Evolutionary conservation across 441 rosid genomes (phyloP).

Genomic region (Erodium trifolium): DNA sequence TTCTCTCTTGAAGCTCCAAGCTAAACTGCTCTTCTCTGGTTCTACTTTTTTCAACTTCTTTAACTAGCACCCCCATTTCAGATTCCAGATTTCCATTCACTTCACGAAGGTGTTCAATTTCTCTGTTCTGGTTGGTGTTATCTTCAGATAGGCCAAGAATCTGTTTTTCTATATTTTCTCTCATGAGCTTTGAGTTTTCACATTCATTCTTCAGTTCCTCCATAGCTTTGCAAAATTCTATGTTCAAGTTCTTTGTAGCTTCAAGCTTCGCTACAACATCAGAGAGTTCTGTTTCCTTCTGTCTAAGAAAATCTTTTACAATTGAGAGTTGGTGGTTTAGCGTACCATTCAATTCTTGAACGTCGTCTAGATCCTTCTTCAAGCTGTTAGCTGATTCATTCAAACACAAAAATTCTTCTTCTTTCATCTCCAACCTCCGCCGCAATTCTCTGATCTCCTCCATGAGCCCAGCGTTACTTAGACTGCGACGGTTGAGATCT

Average conservation of each 20-base stretch:
- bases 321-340: slow-evolving; percentile 40
- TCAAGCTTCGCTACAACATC: slow-evolving; percentile 56
- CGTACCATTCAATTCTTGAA: slow-evolving; percentile 41
- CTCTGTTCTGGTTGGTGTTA: slow-evolving; percentile 35
- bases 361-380: slow-evolving; percentile 45
- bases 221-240: slow-evolving; percentile 38
- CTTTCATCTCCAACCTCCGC: slow-evolving; percentile 43
- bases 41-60: slow-evolving; percentile 47
- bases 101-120: slow-evolving; percentile 43
- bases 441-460: slow-evolving; percentile 39
- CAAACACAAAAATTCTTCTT: slow-evolving; percentile 39
- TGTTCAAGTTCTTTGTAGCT: slow-evolving; percentile 39
- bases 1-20: slow-evolving; percentile 53
- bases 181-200: slow-evolving; percentile 36
- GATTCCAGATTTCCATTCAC: slow-evolving; percentile 45
- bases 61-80: slow-evolving; percentile 31
- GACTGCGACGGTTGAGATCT: slow-evolving; percentile 30
- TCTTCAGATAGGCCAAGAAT: slow-evolving; percentile 34
- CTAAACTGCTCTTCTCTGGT: slow-evolving; percentile 42
- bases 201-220: slow-evolving; percentile 55
- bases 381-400: slow-evolving; percentile 42
- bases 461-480: slow-evolving; percentile 31
- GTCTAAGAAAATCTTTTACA: slow-evolving; percentile 47
- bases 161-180: slow-evolving; percentile 35
- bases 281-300: slow-evolving; percentile 43